Evolutionary conservation across 129 eudicot genomes (phyloP).

Genomic region (Silybum marianum): DNA sequence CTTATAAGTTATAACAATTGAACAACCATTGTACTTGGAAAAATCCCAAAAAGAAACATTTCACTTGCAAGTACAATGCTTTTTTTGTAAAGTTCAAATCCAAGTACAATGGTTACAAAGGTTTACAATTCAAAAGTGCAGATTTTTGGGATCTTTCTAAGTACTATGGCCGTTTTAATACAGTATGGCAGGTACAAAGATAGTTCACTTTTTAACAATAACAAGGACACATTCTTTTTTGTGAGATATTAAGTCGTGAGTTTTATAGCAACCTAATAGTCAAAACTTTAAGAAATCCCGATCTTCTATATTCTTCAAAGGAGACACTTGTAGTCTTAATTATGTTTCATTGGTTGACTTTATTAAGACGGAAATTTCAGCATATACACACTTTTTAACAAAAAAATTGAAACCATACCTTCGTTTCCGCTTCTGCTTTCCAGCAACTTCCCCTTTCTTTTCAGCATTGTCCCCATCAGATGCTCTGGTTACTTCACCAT

Average conservation of each 20-base stretch:
- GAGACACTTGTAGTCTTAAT: background rate
- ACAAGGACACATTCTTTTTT: background rate
- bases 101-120: background rate
- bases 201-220: too few species aligned
- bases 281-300: background rate
- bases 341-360: background rate
- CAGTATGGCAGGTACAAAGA: too few species aligned
- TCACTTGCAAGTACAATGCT: background rate
- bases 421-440: conserved; percentile 28
- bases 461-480: conserved; percentile 17
- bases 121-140: too few species aligned
- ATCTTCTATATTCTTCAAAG: background rate
- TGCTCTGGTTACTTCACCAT: conserved; percentile 17
- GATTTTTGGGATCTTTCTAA: background rate
- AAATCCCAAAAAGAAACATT: too few species aligned
- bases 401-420: conserved; percentile 3
- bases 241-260: conserved; percentile 1
- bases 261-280: background rate
- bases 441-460: conserved; percentile 22
- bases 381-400: background rate
- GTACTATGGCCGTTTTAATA: background rate
- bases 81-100: background rate
- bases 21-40: background rate
- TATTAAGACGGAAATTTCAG: background rate
- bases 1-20: too few species aligned